Conservation (phyloP, 164 flowering plant species). For the Vitis rotundifolia region DNA sequence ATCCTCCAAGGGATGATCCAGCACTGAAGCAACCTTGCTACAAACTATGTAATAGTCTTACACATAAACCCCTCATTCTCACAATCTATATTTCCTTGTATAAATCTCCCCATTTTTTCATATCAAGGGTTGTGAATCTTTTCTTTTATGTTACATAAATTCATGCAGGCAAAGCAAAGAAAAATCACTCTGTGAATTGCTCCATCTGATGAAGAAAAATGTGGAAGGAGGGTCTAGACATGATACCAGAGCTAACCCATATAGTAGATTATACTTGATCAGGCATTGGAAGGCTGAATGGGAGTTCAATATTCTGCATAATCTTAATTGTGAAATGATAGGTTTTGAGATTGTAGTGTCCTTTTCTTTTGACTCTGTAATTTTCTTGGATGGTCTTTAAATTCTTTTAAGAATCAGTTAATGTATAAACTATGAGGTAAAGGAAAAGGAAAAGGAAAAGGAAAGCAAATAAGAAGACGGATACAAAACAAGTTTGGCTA, state of each 20-base stretch:
- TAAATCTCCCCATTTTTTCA: background rate
- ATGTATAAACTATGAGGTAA: too few relatives aligned
- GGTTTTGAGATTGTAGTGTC: too few relatives aligned
- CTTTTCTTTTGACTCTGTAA: too few relatives aligned
- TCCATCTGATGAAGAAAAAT: conserved; percentile 21
- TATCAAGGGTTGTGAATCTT: background rate
- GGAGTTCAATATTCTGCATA: background rate
- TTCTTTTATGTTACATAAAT: background rate
- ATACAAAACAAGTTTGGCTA: too few relatives aligned
- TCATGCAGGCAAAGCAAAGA: conserved; percentile 62
- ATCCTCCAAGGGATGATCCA: conserved; percentile 84
- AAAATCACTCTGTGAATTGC: conserved; percentile 45
- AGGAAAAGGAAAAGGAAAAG: too few relatives aligned
- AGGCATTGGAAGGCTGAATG: background rate
- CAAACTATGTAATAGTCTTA: conserved; percentile 56
- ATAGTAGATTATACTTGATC: background rate
- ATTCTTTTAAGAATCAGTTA: too few relatives aligned
- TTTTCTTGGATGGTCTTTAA: too few relatives aligned
- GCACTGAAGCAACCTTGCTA: conserved; percentile 87
- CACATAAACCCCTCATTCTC: background rate
- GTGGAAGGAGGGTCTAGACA: background rate
- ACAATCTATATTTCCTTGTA: background rate
- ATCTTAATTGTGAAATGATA: too few relatives aligned
- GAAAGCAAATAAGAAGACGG: too few relatives aligned
- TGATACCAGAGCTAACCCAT: too few relatives aligned